phyloP scores from a whole-genome alignment of 768 basidiomycete genomes.

The Trametes elegans region DNA sequence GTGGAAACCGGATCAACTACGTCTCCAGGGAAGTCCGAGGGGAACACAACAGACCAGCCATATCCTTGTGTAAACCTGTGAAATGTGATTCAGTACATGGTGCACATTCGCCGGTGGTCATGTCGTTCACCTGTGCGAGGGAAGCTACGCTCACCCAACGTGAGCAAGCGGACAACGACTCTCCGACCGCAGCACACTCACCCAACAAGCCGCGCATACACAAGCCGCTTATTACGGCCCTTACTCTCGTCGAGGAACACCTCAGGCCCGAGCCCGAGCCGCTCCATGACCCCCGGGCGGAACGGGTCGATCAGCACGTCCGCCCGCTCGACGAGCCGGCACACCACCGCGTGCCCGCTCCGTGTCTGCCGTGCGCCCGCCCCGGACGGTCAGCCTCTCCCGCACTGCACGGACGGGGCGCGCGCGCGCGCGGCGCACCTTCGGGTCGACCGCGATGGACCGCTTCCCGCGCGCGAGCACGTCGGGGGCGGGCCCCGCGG shows the following conservation, averaged over 20 bases:
- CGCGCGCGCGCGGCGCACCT: constrained; percentile 37
- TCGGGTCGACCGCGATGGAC: constrained; percentile 70
- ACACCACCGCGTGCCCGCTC: constrained; percentile 53
- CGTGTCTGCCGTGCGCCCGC: constrained; percentile 32
- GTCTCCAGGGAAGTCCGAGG: not conserved
- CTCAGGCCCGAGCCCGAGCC: constrained; percentile 72
- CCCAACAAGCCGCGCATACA: constrained; percentile 79
- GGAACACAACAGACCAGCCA: constrained; percentile 59
- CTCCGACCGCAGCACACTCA: constrained; percentile 25
- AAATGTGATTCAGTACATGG: not conserved
- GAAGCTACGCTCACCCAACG: constrained; percentile 47
- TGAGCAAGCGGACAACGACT: not conserved
- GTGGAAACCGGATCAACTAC: not conserved
- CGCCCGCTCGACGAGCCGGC: constrained; percentile 58
- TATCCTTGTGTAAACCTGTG: constrained; percentile 51
- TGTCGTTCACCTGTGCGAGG: constrained; percentile 51
- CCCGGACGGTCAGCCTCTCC: too few species aligned
- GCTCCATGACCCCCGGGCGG: constrained; percentile 79
- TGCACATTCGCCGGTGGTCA: too few species aligned
- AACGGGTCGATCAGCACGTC: constrained; percentile 85
- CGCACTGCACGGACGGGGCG: too few species aligned
- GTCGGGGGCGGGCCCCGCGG: constrained; percentile 32
- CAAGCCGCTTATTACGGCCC: constrained; percentile 59
- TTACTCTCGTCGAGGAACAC: constrained; percentile 54
- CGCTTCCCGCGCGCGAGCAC: constrained; percentile 71